These are phyloP conservation scores for Clarireedia hainanense DNA, from an alignment of 2,329 filamentous ascomycete genomes.

Conservation along the genomic window DNA sequence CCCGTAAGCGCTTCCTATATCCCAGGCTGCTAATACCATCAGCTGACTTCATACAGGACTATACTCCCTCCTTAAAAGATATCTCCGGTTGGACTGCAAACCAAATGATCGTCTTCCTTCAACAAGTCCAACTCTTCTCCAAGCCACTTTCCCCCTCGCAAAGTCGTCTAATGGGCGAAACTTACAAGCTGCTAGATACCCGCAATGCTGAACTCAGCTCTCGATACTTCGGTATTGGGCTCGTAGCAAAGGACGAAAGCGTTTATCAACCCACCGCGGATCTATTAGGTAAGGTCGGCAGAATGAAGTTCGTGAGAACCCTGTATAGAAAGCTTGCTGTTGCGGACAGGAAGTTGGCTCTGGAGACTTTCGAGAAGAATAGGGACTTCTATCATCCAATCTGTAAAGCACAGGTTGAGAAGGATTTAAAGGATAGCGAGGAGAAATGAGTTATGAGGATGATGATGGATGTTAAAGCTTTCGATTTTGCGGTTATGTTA, in stretches of 20 bases:
- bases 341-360: conserved; percentile 65
- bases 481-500: too few species aligned
- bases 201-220: conserved; percentile 81
- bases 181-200: conserved; percentile 66
- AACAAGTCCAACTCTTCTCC: conserved; percentile 62
- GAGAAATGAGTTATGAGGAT: neutral
- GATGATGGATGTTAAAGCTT: neutral
- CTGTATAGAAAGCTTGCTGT: conserved; percentile 70
- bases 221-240: conserved; percentile 71
- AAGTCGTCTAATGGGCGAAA: conserved; percentile 62
- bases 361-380: conserved; percentile 79
- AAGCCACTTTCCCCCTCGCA: conserved; percentile 55
- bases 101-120: conserved; percentile 87
- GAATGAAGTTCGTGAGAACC: conserved; percentile 96
- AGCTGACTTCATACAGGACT: conserved; percentile 31
- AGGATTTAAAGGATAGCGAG: conserved; percentile 52
- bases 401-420: conserved; percentile 77
- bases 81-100: conserved; percentile 71
- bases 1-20: conserved; percentile 33
- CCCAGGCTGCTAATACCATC: neutral
- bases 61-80: conserved; percentile 60
- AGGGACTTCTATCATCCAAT: conserved; percentile 95
- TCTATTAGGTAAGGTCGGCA: conserved; percentile 71
- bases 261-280: conserved; percentile 65
- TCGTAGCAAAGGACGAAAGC: conserved; percentile 62